Conservation (phyloP, 2,329 filamentous ascomycete genomes). For the Colletotrichum tamarilloi region DNA sequence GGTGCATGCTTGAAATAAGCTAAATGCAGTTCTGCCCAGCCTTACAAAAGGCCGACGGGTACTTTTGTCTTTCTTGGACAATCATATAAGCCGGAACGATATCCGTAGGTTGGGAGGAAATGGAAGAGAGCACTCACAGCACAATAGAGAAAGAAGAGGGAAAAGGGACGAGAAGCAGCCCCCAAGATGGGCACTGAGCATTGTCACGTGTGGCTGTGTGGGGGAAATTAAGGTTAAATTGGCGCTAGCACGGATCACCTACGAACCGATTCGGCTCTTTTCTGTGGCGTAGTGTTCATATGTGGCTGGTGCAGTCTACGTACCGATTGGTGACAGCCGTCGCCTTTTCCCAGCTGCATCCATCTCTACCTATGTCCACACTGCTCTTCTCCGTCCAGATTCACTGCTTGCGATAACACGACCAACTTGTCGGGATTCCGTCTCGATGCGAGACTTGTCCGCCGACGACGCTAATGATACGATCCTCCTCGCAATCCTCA, state of each 20-base stretch:
- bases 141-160: neutral
- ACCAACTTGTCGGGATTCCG: neutral
- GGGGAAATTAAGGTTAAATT: conserved; percentile 27
- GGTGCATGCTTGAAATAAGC: neutral
- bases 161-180: neutral
- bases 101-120: too few relatives aligned
- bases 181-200: neutral
- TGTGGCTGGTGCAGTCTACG: too few relatives aligned
- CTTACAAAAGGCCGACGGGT: conserved; percentile 4
- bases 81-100: too few relatives aligned
- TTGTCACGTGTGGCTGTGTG: conserved; percentile 13
- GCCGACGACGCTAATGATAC: neutral
- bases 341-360: neutral
- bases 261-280: too few relatives aligned
- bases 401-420: neutral
- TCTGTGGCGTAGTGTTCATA: too few relatives aligned
- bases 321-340: too few relatives aligned
- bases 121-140: neutral
- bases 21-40: conserved; percentile 15
- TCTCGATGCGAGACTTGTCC: neutral
- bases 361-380: neutral
- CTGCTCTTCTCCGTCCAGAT: neutral
- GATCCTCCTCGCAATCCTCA: neutral
- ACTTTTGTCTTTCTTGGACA: conserved; percentile 8
- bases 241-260: conserved; percentile 14